Conservation (phyloP, 2,329 filamentous ascomycete species). For the Fusarium caatingaense region DNA sequence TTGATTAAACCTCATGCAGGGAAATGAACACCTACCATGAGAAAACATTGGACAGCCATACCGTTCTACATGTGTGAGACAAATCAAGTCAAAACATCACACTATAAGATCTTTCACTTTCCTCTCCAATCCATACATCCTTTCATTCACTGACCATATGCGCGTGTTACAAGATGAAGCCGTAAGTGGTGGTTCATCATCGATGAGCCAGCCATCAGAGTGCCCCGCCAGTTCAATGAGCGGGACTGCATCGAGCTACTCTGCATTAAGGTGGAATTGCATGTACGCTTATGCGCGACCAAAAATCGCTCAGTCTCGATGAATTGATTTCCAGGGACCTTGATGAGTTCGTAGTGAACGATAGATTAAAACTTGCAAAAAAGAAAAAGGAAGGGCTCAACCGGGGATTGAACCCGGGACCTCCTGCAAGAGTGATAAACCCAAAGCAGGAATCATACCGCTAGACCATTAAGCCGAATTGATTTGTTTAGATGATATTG, state of each 20-base stretch:
- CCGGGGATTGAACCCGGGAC: constrained; percentile 60
- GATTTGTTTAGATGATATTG: rapidly evolving
- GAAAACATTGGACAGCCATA: too few relatives aligned
- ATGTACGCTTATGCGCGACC: neutral
- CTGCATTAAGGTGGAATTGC: neutral
- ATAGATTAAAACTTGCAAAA: neutral
- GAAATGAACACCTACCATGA: too few relatives aligned
- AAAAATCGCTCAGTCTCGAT: neutral
- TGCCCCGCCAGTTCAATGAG: neutral
- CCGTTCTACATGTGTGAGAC: too few relatives aligned
- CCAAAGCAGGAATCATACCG: constrained; percentile 38
- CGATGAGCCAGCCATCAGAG: neutral
- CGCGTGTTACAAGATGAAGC: neutral
- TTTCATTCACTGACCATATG: neutral
- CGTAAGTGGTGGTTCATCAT: neutral
- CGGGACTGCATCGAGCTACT: neutral
- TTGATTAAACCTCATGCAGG: too few relatives aligned
- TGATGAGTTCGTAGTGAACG: too few relatives aligned
- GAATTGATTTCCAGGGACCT: neutral
- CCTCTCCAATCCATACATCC: too few relatives aligned
- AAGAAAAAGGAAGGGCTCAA: constrained; percentile 16
- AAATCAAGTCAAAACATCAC: too few relatives aligned
- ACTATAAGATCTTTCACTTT: too few relatives aligned
- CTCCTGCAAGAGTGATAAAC: constrained; percentile 49
- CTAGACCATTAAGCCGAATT: constrained; percentile 29